These are phyloP conservation scores for Persicaria maculosa DNA, from an alignment of 148 eudicot species.

Conservation along the genomic window DNA sequence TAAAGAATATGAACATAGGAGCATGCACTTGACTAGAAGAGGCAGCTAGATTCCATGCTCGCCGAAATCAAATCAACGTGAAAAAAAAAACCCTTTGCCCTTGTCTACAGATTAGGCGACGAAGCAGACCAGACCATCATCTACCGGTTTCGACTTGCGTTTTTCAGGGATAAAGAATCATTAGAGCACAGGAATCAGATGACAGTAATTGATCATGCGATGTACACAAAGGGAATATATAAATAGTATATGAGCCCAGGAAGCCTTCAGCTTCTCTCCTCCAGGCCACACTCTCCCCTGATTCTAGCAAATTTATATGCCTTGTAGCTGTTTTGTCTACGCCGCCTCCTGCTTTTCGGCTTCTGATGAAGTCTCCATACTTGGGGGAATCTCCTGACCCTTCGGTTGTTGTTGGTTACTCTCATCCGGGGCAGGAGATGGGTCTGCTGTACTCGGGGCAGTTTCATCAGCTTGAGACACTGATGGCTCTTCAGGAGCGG, in stretches of 20 bases:
- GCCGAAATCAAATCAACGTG: not conserved
- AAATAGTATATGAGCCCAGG: not conserved
- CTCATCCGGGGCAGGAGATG: not conserved
- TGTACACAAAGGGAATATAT: conserved; percentile 5
- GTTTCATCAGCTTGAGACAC: not conserved
- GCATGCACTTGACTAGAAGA: too few species aligned
- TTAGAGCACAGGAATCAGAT: conserved; percentile 2
- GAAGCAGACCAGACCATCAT: not conserved
- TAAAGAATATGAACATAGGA: not conserved
- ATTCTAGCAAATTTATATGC: not conserved
- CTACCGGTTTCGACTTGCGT: not conserved
- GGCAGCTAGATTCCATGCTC: not conserved
- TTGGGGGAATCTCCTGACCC: not conserved
- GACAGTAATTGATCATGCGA: conserved; percentile 3
- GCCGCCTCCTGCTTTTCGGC: not conserved
- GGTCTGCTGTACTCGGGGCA: not conserved
- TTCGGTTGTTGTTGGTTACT: not conserved
- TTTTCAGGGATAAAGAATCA: conserved; percentile 6
- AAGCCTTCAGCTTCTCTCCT: conserved; percentile 3
- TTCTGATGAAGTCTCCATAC: not conserved
- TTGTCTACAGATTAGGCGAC: not conserved
- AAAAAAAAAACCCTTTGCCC: not conserved
- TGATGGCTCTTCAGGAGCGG: conserved; percentile 1
- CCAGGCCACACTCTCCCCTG: not conserved
- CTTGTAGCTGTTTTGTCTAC: not conserved